Percentiles rank a stretch among this genome's conserved stretches.
These are phyloP conservation scores for Mucor piriformis DNA, from an alignment of 371 early-diverging fungal species.

Conservation along the genomic window DNA sequence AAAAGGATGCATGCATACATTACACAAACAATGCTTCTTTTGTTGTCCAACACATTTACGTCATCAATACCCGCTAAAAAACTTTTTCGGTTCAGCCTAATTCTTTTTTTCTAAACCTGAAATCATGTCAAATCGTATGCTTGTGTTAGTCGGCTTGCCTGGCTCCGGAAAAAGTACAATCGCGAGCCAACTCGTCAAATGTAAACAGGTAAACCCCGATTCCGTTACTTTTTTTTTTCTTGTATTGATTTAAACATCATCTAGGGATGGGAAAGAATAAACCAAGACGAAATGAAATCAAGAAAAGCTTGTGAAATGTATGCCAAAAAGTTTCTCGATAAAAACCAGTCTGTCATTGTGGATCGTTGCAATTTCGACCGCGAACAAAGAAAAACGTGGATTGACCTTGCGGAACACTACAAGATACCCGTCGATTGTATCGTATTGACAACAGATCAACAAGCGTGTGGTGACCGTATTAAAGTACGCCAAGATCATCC, in stretches of 20 bases:
- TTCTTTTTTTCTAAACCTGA: not conserved
- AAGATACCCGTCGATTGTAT: conserved; percentile 69
- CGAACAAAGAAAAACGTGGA: conserved; percentile 73
- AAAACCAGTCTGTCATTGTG: conserved; percentile 66
- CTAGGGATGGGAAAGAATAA: conserved; percentile 26
- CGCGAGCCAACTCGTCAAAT: conserved; percentile 46
- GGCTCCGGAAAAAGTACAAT: conserved; percentile 75
- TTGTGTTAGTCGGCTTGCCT: conserved; percentile 67
- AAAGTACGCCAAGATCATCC: conserved; percentile 66
- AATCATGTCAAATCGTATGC: conserved; percentile 30
- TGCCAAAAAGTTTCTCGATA: conserved; percentile 35
- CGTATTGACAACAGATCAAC: conserved; percentile 64
- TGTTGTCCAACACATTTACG: not conserved
- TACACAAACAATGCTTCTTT: conserved; percentile 1
- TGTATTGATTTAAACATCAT: not conserved
- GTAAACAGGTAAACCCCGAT: conserved; percentile 19
- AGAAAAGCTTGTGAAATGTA: conserved; percentile 65
- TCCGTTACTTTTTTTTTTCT: not conserved
- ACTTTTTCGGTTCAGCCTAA: not conserved
- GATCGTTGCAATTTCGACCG: conserved; percentile 83
- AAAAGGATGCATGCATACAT: not conserved
- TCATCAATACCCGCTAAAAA: conserved; percentile 4
- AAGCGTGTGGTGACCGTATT: conserved; percentile 66
- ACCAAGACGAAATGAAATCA: conserved; percentile 66
- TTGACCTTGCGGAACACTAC: conserved; percentile 61